phyloP scores from a whole-genome alignment of 2,329 filamentous ascomycete genomes.

The Fonsecaea multimorphosa region DNA sequence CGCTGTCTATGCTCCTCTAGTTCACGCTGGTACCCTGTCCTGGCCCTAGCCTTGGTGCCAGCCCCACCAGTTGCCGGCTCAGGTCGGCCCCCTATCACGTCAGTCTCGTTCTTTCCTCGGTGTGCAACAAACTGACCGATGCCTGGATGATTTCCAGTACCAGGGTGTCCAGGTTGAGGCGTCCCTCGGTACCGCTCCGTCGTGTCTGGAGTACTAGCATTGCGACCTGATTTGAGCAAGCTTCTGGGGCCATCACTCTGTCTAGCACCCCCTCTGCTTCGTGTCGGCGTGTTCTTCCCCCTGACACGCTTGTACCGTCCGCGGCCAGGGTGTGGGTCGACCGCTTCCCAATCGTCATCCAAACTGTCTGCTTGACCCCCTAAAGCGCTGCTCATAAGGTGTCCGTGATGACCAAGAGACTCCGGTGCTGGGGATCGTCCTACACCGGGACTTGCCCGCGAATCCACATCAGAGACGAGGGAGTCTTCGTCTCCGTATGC shows the following conservation, averaged over 20 bases:
- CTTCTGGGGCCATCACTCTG: constrained; percentile 43
- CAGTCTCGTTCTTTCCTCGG: constrained; percentile 25
- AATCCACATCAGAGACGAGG: constrained; percentile 37
- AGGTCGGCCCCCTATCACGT: constrained; percentile 40
- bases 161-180: constrained; percentile 46
- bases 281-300: constrained; percentile 39
- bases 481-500: constrained; percentile 36
- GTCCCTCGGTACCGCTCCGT: constrained; percentile 33
- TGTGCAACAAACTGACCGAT: constrained; percentile 47
- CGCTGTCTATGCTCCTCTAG: constrained; percentile 57
- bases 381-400: constrained; percentile 33
- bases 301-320: constrained; percentile 48
- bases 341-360: constrained; percentile 51
- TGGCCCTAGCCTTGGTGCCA: constrained; percentile 53
- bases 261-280: constrained; percentile 42
- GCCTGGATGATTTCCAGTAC: constrained; percentile 50
- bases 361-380: constrained; percentile 40
- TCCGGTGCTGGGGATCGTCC: constrained; percentile 36
- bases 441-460: constrained; percentile 37
- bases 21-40: constrained; percentile 58
- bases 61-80: constrained; percentile 42
- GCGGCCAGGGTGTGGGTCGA: constrained; percentile 45
- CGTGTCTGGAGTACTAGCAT: constrained; percentile 44
- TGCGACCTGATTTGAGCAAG: constrained; percentile 53
- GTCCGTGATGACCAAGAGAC: constrained; percentile 24